Evolutionary conservation across 2,329 filamentous ascomycete genomes (phyloP), one percentile per base, ranked within the genome.

Genomic region (Monilinia polystroma): DNA sequence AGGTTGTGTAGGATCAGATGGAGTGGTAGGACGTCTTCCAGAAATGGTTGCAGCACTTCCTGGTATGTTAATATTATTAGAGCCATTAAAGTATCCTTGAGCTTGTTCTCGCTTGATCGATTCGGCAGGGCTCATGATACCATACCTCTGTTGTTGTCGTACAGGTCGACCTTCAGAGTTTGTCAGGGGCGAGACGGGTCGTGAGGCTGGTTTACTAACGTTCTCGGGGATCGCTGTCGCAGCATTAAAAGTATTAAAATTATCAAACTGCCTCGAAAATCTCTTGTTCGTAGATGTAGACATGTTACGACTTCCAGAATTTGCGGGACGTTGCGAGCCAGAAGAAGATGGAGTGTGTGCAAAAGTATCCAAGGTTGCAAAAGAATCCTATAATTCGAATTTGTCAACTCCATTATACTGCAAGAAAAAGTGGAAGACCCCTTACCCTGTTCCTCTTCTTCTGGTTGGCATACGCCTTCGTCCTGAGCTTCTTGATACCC

Each of bases 391-490:
- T 70, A 67, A 51, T 60, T 18, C 8, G 38, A 23, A 75, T 72
- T 72, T 71, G 74, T 71, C 66, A 68, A 58, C 20, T 29, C 49
- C 35, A 32, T 26, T 49, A 41, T 10, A 51, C 54, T 35, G 14
- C 35, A 35, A 55, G 32, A 52, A 51, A n/a, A 23, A 54, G 53
- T 38, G 59, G 18, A 51, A 26, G 32, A 45, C 16, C 4, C 79
- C 84, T 80, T 82, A 96, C 93, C 81, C 94, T 86, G 81, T 96
- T 92, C 69, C 92, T 87, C 81, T 92, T 93, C 79, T 90, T 92
- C 73, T 89, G 87, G 74, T 90, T 91, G 68, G 89, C 86, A 72
- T 90, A 90, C 6, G 90, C 86, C 77, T 88, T 91, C 66, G 89
- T 92, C 71, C 91, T 84, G 66, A 95, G 82, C 77, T 92, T 91